Evolutionary conservation across 768 basidiomycete species (phyloP).

Genomic region (Hydnum rufescens): DNA sequence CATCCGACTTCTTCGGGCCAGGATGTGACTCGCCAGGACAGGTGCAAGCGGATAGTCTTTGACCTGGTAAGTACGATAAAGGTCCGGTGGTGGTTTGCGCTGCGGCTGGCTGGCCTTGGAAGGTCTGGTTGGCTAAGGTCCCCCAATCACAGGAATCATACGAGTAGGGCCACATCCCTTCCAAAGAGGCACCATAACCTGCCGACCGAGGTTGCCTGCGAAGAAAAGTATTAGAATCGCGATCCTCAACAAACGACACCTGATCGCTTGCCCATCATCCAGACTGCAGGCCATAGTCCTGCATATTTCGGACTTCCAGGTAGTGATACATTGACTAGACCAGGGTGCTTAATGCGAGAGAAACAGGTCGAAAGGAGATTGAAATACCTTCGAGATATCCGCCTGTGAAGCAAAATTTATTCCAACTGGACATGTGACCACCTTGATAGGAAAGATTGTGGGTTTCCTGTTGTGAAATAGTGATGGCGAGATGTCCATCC

Average conservation of each 20-base stretch:
- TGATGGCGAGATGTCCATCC: conserved; percentile 11
- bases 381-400: conserved; percentile 13
- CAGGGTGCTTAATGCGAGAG: not conserved
- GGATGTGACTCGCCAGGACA: conserved; percentile 74
- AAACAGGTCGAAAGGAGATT: not conserved
- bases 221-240: not conserved
- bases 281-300: conserved; percentile 14
- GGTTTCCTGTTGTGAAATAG: conserved; percentile 6
- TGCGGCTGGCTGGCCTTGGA: conserved; percentile 36
- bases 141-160: conserved; percentile 81
- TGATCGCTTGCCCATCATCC: conserved; percentile 12
- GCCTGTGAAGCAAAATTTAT: conserved; percentile 16
- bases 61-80: conserved; percentile 65
- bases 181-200: conserved; percentile 75
- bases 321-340: conserved; percentile 9
- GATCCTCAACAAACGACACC: not conserved
- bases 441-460: conserved; percentile 12
- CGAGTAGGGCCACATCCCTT: conserved; percentile 35
- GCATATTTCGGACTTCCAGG: conserved; percentile 11
- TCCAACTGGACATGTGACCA: conserved; percentile 13
- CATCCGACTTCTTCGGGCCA: conserved; percentile 60
- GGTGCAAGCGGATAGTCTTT: conserved; percentile 73
- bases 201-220: conserved; percentile 64
- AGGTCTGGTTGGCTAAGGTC: conserved; percentile 55
- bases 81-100: conserved; percentile 27